Conservation (phyloP, 2,329 filamentous ascomycete genomes). For the Clarireedia monteithiana region DNA sequence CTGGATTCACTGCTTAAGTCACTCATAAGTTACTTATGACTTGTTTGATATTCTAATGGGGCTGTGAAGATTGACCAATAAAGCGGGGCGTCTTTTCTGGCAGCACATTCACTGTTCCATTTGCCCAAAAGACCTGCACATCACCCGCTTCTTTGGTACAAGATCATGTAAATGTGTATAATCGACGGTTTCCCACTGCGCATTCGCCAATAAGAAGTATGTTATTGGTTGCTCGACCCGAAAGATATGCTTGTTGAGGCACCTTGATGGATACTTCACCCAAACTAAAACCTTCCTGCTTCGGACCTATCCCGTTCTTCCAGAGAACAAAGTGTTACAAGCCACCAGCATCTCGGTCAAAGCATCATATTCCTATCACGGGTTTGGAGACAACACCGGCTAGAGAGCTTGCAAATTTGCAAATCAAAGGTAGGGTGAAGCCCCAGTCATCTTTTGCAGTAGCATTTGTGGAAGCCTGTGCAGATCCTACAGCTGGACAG, state of each 20-base stretch:
- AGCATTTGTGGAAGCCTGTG: too few species aligned
- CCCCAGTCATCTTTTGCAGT: too few species aligned
- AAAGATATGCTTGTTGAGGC: background rate
- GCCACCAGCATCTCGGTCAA: background rate
- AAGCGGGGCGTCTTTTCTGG: too few species aligned
- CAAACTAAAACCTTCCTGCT: background rate
- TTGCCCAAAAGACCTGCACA: background rate
- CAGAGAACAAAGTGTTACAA: background rate
- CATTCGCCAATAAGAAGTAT: background rate
- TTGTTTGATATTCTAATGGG: background rate
- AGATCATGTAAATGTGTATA: background rate
- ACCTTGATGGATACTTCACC: slow-evolving; percentile 3
- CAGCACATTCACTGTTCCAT: too few species aligned
- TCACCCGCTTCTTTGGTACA: background rate
- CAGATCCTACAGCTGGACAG: too few species aligned
- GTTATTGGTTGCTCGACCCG: background rate
- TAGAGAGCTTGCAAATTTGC: too few species aligned
- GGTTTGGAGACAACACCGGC: too few species aligned
- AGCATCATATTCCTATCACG: too few species aligned
- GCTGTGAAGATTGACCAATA: background rate
- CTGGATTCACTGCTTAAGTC: background rate
- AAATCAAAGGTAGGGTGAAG: too few species aligned
- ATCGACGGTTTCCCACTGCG: background rate
- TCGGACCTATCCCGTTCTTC: background rate
- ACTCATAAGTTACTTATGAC: too few species aligned